Base-by-base conservation (phyloP, 768 basidiomycete species). In the Cantharellus anzutake region DNA sequence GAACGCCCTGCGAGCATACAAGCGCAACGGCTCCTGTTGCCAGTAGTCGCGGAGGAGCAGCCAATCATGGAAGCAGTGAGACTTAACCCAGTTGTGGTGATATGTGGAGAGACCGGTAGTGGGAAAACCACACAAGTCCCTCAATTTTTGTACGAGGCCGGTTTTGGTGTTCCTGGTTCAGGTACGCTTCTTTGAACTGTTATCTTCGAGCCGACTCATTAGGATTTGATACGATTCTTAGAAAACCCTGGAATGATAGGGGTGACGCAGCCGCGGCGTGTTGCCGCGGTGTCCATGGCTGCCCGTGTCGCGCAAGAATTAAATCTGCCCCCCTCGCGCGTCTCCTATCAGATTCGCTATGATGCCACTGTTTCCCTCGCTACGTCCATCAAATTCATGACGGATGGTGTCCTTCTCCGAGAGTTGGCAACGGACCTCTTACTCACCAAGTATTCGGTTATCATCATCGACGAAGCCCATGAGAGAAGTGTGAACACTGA, bases 371-470 rank as follows among this genome's bases (percentile, higher is more conserved):
- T 91, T 0, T 91, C 91, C 2, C 76, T 89, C 0, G 76, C 80
- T 29, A 99, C 96, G 1, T 83, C 83, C 4, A 92, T 99, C 74
- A 97, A 98, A 70, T 99, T 98, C 75, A 97, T 98, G 93, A 99
- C 96, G 3, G 96, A 99, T 66, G 96, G 96, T 73, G 91, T 99
- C 37, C 73, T 99, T 41, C 74, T 99, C 14, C 83, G 96, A 59
- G 96, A 99, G 70, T 74, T 98, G 29, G 84, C 90, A 0, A 80
- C 80, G 7, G 93, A 99, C 68, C 96, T 99, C 70, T 70, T 97
- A n/a, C 75, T 99, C n/a, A 80, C 74, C 51, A 88, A 84, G 69
- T 99, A 99, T 69, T 91, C 88, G 3, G 84, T 96, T 37, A 82
- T 99, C 62, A 84, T 98, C 61, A 87, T 99, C 60, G 96, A 99